Base-by-base conservation (phyloP, 2,329 filamentous ascomycete genomes). In the Epicoccum sorghinum region DNA sequence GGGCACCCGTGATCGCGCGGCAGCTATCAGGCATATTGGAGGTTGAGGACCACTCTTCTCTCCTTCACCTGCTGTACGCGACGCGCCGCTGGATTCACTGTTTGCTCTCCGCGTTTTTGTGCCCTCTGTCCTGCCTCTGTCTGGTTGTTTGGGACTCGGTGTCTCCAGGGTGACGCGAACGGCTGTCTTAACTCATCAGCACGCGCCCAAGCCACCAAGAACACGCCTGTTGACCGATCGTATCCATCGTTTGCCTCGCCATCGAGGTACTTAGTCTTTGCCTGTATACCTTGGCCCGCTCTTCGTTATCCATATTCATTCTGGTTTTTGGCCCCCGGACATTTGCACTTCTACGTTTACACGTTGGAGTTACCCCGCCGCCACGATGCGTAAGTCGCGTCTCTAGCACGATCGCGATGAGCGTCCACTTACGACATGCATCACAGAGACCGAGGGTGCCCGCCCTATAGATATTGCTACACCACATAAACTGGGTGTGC, bases 371-470 rank as follows among this genome's bases (percentile, higher is more conserved):
- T 63, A 64, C 60, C 61, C 61, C 62, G 53, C 52, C 42, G 52
- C 59, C 52, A 63, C 54, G 36, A 64, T 65, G 60, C 54, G 60
- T 65, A 55, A 60, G 59, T 63, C 62, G 58, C 62, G 62, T 64
- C 62, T 60, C 39, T 55, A 54, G 47, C 54, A 49, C 45, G 57
- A 55, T 56, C 53, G 53, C 47, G 48, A 52, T 48, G 42, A 52
- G 47, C 52, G 52, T 50, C 57, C 55, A 65, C 64, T 65, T 57
- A 64, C 59, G 52, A 50, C 46, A 50, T 47, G 52, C 42, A 55
- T 25, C 52, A 50, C 46, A 55, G 52, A 50, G 46, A 46, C 47
- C 46, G 47, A 50, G 36, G 37, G 25, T 38, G 32, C 30, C 30
- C 47, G 45, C 25, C 41, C 52, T 12, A 47, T 50, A 50, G 46